Percentiles rank a stretch among this genome's conserved stretches.
phyloP scores from a whole-genome alignment of 306 rosid genomes.

The Senna tora region DNA sequence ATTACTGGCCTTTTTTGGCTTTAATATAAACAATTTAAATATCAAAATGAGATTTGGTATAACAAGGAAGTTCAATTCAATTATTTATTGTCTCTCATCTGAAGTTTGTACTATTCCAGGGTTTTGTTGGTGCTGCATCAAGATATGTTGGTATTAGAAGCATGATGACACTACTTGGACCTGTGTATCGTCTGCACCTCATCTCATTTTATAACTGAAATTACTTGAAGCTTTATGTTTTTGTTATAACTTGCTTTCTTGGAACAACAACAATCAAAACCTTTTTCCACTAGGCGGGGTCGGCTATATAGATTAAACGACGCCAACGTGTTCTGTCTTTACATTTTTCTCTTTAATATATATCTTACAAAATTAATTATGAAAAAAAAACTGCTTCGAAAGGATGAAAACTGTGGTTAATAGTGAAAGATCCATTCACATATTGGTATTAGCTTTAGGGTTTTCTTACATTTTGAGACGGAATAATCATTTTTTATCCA shows the following conservation, averaged over 20 bases:
- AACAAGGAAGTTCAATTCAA: constrained; percentile 18
- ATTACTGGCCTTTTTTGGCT: constrained; percentile 9
- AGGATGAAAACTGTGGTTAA: neutral
- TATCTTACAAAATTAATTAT: neutral
- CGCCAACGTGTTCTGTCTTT: no score
- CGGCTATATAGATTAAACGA: no score
- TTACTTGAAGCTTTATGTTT: constrained; percentile 28
- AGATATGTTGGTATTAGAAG: constrained; percentile 93
- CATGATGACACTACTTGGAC: constrained; percentile 85
- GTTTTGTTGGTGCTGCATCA: constrained; percentile 86
- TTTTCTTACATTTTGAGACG: neutral
- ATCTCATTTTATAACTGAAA: constrained; percentile 31
- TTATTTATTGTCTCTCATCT: constrained; percentile 30
- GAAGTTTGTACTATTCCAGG: constrained; percentile 54
- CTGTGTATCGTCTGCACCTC: constrained; percentile 63
- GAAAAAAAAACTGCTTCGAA: neutral
- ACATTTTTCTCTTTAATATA: neutral
- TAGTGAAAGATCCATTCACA: neutral
- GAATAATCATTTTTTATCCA: neutral
- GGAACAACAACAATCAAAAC: no score
- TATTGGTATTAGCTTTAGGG: neutral
- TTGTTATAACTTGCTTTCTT: constrained; percentile 11
- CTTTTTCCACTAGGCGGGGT: no score
- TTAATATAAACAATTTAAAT: constrained; percentile 6
- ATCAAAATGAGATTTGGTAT: constrained; percentile 20